Conservation (phyloP, 306 rosid species). For the Spatholobus suberectus region DNA sequence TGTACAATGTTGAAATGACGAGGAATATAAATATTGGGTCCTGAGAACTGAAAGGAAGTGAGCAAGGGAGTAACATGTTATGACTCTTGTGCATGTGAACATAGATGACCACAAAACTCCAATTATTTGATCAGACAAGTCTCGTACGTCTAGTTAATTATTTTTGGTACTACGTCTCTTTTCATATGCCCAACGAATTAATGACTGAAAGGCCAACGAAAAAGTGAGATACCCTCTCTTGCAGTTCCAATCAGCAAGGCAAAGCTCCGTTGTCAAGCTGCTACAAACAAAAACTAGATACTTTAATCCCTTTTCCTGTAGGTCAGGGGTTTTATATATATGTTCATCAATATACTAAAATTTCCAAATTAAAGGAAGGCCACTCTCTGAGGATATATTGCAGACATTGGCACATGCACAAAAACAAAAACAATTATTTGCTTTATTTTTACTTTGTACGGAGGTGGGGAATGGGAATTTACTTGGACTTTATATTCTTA, state of each 20-base stretch:
- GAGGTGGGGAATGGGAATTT: neutral
- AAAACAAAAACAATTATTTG: neutral
- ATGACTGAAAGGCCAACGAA: neutral
- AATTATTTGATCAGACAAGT: slow-evolving; percentile 24
- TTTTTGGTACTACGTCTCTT: neutral
- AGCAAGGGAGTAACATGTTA: neutral
- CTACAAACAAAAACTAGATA: slow-evolving; percentile 8
- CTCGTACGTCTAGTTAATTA: neutral
- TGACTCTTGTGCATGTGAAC: neutral
- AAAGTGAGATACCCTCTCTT: neutral
- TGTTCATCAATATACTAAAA: neutral
- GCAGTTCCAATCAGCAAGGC: neutral
- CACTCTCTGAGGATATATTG: neutral
- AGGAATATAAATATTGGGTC: neutral
- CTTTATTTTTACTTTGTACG: neutral
- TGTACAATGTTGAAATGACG: neutral
- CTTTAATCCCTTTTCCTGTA: neutral
- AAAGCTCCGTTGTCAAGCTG: neutral
- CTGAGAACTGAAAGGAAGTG: neutral
- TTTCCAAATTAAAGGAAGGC: neutral
- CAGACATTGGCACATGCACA: neutral
- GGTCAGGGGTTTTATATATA: neutral
- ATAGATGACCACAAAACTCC: neutral
- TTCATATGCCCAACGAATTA: neutral
- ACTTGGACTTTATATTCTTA: neutral